Percentiles rank a stretch among this genome's conserved stretches.
Conservation (phyloP, 1,139 yeast species). For the Sugiyamaella japonica region DNA sequence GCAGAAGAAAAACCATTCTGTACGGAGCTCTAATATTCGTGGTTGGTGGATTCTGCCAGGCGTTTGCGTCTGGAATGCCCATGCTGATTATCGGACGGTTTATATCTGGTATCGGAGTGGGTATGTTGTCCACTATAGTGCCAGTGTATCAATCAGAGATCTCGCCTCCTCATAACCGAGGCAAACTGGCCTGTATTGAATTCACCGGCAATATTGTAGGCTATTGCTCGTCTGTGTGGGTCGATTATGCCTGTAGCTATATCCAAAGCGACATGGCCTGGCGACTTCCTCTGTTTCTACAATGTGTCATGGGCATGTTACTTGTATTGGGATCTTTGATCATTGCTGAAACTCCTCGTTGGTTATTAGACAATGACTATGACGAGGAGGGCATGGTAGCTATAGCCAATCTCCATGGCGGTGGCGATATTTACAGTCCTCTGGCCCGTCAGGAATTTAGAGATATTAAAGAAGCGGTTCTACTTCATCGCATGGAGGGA, state of each 20-base stretch:
- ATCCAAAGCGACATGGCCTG: conserved; percentile 61
- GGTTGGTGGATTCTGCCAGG: conserved; percentile 76
- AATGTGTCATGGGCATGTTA: conserved; percentile 70
- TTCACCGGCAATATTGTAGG: conserved; percentile 91
- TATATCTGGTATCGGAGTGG: conserved; percentile 85
- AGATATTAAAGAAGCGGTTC: conserved; percentile 76
- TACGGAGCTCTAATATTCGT: conserved; percentile 81
- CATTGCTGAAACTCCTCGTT: conserved; percentile 85
- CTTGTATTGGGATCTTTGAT: conserved; percentile 71
- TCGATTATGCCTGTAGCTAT: conserved; percentile 75
- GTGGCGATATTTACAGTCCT: conserved; percentile 55
- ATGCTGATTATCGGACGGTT: conserved; percentile 71
- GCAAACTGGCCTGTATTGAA: conserved; percentile 86
- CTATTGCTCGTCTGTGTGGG: conserved; percentile 86
- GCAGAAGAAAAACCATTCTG: conserved; percentile 77
- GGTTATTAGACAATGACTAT: conserved; percentile 85
- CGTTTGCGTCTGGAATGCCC: conserved; percentile 51
- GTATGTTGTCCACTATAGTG: conserved; percentile 87
- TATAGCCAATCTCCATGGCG: conserved; percentile 75
- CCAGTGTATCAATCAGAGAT: conserved; percentile 93
- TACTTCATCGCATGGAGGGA: conserved; percentile 78
- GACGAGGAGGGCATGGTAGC: conserved; percentile 87
- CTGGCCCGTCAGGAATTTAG: conserved; percentile 69
- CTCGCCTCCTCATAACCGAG: conserved; percentile 85
- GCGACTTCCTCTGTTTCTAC: conserved; percentile 77